Evolutionary conservation across 148 eudicot genomes (phyloP).

Genomic region (Camellia sinensis): DNA sequence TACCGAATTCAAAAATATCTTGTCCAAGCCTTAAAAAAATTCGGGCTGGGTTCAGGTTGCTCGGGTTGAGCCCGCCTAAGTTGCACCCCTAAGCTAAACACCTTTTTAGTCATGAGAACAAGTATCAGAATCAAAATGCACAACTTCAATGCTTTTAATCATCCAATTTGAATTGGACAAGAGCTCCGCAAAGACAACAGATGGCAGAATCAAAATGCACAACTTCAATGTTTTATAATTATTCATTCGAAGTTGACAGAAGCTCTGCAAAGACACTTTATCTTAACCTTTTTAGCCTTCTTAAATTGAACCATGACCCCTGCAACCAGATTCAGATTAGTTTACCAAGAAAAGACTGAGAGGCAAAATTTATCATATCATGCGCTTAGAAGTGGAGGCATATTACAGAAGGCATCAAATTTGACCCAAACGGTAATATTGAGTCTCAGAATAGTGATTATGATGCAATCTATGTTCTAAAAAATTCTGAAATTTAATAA

Average conservation of each 20-base stretch:
- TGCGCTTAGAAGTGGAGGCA: background rate
- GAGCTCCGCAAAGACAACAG: background rate
- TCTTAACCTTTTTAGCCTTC: background rate
- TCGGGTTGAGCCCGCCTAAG: too few species aligned
- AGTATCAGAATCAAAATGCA: background rate
- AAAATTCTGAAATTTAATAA: background rate
- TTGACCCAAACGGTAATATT: background rate
- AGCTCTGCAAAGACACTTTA: background rate
- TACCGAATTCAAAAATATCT: too few species aligned
- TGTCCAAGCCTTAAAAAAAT: too few species aligned
- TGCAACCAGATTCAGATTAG: background rate
- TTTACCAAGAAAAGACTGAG: background rate
- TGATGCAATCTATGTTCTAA: background rate
- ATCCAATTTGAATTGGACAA: background rate
- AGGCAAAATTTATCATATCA: background rate
- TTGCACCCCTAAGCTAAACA: too few species aligned
- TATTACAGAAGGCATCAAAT: background rate
- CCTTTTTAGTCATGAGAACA: background rate
- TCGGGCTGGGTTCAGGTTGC: too few species aligned
- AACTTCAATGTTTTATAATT: background rate
- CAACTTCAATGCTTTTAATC: background rate
- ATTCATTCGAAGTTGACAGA: background rate
- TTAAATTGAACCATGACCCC: background rate
- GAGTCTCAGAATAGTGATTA: constrained; percentile 2
- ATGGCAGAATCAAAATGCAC: background rate